Evolutionary conservation across 768 basidiomycete genomes (phyloP), one percentile per base, ranked within the genome.

Genomic region (Hydnum rufescens): DNA sequence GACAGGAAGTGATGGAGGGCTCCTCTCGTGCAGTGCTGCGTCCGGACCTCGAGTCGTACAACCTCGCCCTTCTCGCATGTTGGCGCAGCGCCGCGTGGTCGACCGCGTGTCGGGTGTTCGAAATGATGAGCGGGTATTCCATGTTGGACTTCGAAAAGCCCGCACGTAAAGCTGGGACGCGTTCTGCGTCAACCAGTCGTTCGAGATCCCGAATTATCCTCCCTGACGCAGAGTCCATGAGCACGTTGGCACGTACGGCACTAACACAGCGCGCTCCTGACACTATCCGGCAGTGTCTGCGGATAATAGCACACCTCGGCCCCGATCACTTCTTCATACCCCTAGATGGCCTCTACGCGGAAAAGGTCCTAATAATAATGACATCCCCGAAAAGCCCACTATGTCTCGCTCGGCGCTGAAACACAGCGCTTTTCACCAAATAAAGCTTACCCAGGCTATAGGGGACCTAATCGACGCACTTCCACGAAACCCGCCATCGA

Each of bases 71-170:
- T 59, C 64, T 68, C 55, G 71, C 74, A 2, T 86, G 83, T 62
- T 74, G 77, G 74, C 71, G 73, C 53, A 67, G 69, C 32, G 67
- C 61, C 13, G 79, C 85, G 63, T 86, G 80, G 82, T 66, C 61
- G 25, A 68, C 68, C 19, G 74, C 78, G 1, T 60, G 67, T 47
- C 70, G 71, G 48, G 64, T 73, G 18, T 80, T 84, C 62, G 75
- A 82, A 55, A 65, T 82, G 57, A 80, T 86, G 76, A 80, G 80
- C 3, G 82, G 83, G 4, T 76, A 74, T 57, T 28, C 49, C n/a
- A 47, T 52, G 31, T 49, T 55, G 49, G 53, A 42, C 34, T 29
- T 36, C 42, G 26, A 18, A 32, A 75, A 73, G 5, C 65, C 62
- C 53, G 59, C 68, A 6, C 70, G 72, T 55, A 64, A 64, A 58